Evolutionary conservation across 768 basidiomycete species (phyloP).

Genomic region (Psilocybe cyanescens): DNA sequence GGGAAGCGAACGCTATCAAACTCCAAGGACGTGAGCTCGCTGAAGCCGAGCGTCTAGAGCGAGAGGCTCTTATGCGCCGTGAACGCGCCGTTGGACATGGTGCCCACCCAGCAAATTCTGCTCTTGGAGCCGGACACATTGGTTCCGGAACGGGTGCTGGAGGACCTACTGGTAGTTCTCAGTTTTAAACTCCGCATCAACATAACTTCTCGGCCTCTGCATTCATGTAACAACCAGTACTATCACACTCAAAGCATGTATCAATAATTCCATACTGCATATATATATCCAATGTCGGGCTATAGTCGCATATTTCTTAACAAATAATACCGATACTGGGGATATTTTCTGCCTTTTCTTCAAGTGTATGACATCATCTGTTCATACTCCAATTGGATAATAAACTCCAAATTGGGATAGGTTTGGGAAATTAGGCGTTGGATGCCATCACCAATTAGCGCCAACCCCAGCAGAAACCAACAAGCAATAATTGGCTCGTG

Average conservation of each 20-base stretch:
- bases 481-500: no score
- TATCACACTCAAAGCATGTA: neutral
- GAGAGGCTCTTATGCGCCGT: slow-evolving; percentile 49
- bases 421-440: no score
- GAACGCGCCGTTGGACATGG: slow-evolving; percentile 59
- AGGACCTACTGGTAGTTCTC: slow-evolving; percentile 14
- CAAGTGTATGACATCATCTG: no score
- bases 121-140: neutral
- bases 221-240: neutral
- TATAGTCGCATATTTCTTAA: no score
- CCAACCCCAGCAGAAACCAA: no score
- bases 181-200: neutral
- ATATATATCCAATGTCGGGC: no score
- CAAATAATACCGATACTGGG: no score
- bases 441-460: no score
- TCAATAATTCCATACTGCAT: neutral
- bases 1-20: slow-evolving; percentile 49
- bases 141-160: neutral
- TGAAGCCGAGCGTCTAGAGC: slow-evolving; percentile 58
- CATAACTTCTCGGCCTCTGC: neutral
- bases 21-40: slow-evolving; percentile 51
- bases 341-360: no score
- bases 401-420: no score
- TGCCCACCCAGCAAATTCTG: slow-evolving; percentile 20
- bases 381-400: no score